Percentiles rank a stretch among this genome's conserved stretches.
phyloP scores from a whole-genome alignment of 768 basidiomycete species.

The Suillus discolor region DNA sequence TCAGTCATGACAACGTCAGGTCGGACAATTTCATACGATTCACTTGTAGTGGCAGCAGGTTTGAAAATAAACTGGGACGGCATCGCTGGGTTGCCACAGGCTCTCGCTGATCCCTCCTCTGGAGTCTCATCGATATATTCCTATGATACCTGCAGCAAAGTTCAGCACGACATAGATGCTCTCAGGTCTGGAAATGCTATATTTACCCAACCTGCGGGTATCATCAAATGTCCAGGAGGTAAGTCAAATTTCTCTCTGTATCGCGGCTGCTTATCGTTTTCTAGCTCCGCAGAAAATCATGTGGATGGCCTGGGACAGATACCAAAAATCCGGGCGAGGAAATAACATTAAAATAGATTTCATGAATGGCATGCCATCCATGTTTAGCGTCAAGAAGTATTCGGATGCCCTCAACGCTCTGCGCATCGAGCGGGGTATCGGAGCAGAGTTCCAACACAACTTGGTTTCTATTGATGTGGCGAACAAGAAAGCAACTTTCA shows the following conservation, averaged over 20 bases:
- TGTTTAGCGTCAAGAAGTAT: slow-evolving; percentile 98
- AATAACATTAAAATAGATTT: slow-evolving; percentile 71
- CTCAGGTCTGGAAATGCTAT: slow-evolving; percentile 81
- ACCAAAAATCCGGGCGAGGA: slow-evolving; percentile 57
- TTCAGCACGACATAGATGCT: slow-evolving; percentile 79
- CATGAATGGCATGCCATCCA: slow-evolving; percentile 89
- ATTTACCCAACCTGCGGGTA: slow-evolving; percentile 92
- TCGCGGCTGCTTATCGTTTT: slow-evolving; percentile 10
- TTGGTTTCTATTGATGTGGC: slow-evolving; percentile 70
- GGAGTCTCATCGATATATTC: slow-evolving; percentile 94
- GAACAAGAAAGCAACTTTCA: slow-evolving; percentile 85
- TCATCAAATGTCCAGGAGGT: slow-evolving; percentile 95
- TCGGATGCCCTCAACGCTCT: slow-evolving; percentile 82
- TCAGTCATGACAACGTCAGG: slow-evolving; percentile 74
- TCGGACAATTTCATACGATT: slow-evolving; percentile 75
- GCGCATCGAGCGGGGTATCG: slow-evolving; percentile 76
- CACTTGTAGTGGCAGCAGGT: slow-evolving; percentile 87
- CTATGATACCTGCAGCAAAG: slow-evolving; percentile 87
- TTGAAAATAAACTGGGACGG: slow-evolving; percentile 83
- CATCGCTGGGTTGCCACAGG: slow-evolving; percentile 74
- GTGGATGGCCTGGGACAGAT: slow-evolving; percentile 96
- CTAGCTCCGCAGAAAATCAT: slow-evolving; percentile 89
- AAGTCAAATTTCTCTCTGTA: slow-evolving; percentile 10
- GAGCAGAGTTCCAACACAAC: slow-evolving; percentile 82
- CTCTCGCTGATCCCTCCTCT: slow-evolving; percentile 73